Percentiles rank a stretch among this genome's conserved stretches.
Conservation (phyloP, 2,329 filamentous ascomycete genomes). For the Exophiala bonariae region DNA sequence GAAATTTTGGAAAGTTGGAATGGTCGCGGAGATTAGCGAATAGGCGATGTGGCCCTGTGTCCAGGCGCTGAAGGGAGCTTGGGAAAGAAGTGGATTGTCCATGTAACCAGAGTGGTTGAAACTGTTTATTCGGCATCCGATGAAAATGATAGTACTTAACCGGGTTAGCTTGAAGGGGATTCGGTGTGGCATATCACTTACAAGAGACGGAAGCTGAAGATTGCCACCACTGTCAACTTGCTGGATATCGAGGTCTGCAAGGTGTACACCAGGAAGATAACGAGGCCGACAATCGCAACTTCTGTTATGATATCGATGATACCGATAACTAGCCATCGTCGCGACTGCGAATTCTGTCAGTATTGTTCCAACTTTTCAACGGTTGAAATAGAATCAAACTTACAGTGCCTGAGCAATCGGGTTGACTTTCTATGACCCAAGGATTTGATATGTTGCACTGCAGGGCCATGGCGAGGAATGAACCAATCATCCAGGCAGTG, state of each 20-base stretch:
- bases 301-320: conserved; percentile 36
- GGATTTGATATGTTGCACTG: conserved; percentile 28
- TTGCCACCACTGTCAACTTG: conserved; percentile 33
- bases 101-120: conserved; percentile 32
- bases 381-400: conserved; percentile 4
- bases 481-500: conserved; percentile 9
- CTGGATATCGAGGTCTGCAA: conserved; percentile 36
- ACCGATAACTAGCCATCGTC: conserved; percentile 37
- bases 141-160: conserved; percentile 36
- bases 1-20: conserved; percentile 38
- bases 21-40: conserved; percentile 37
- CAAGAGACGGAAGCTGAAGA: conserved; percentile 38
- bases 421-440: conserved; percentile 22
- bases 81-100: conserved; percentile 36
- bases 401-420: conserved; percentile 26
- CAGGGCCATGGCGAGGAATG: conserved; percentile 26
- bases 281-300: conserved; percentile 33
- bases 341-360: conserved; percentile 25
- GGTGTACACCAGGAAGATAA: conserved; percentile 31
- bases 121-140: conserved; percentile 36
- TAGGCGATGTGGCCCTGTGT: conserved; percentile 38
- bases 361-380: conserved; percentile 1
- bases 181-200: conserved; percentile 28
- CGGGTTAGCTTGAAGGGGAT: not conserved
- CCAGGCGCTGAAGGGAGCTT: conserved; percentile 36